Percentiles rank a stretch among this genome's conserved stretches.
These are phyloP conservation scores for Penicillium crystallinum DNA, from an alignment of 495 filamentous ascomycete genomes.

Conservation along the genomic window DNA sequence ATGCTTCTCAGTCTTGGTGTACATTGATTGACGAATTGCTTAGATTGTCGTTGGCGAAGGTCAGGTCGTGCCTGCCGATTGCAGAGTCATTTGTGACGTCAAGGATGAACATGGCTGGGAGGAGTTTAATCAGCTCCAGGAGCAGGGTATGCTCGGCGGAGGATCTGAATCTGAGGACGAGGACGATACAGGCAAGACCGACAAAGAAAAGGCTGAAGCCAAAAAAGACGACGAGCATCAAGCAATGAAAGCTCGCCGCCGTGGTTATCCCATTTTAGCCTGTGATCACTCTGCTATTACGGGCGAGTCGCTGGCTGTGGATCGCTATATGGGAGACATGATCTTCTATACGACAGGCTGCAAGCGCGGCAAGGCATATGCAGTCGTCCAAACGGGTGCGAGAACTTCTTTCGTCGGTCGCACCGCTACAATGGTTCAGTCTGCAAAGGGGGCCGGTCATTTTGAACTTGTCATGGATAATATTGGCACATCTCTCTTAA, in stretches of 20 bases:
- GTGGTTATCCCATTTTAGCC: constrained; percentile 56
- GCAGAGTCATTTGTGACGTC: constrained; percentile 67
- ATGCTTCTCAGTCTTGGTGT: neutral
- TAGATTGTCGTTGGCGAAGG: constrained; percentile 64
- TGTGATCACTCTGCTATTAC: constrained; percentile 70
- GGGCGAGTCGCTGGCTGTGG: constrained; percentile 66
- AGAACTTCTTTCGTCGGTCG: constrained; percentile 64
- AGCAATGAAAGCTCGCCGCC: constrained; percentile 22
- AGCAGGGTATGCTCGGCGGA: constrained; percentile 51
- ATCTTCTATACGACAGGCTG: constrained; percentile 69
- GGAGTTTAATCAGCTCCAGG: constrained; percentile 52
- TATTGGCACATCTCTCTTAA: constrained; percentile 63
- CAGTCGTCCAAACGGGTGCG: constrained; percentile 55
- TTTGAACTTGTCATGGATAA: constrained; percentile 76
- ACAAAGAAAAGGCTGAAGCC: constrained; percentile 8
- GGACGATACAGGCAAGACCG: constrained; percentile 8
- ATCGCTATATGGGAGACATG: constrained; percentile 66
- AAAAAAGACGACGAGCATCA: constrained; percentile 15
- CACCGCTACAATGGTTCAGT: constrained; percentile 62
- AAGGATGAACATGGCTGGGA: constrained; percentile 61
- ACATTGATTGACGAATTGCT: constrained; percentile 28
- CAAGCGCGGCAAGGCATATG: constrained; percentile 68
- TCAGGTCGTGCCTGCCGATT: constrained; percentile 64
- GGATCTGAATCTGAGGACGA: constrained; percentile 49
- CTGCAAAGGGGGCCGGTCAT: constrained; percentile 63